Evolutionary conservation across 768 basidiomycete species (phyloP), one percentile per base, ranked within the genome.

Genomic region (Saitozyma sp.): DNA sequence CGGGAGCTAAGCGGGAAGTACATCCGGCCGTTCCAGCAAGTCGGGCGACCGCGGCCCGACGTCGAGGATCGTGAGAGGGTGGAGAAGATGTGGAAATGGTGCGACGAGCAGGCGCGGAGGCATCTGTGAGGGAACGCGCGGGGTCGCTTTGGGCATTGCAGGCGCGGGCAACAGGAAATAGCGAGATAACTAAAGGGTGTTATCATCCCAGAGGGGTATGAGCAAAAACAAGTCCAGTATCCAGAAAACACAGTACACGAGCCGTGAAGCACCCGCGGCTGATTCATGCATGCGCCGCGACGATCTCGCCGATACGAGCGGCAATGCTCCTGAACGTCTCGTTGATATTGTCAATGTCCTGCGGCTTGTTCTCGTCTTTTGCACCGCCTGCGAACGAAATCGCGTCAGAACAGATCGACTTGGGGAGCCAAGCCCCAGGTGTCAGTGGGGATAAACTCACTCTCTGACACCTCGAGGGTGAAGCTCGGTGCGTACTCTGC

Each of bases 401-500:
- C 29, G 29, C 29, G 29, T 29, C 29, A 29, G 29, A 29, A 29
- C 29, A 60, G 59, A 16, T 16, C 6, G 54, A 29, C 1, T 8
- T 8, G 49, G 16, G 41, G n/a, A 29, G 45, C 48, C 17, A 29
- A n/a, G n/a, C n/a, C n/a, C n/a, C n/a, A n/a, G 14, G 41, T 49
- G 49, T 51, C 20, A 40, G 50, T 50, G 9, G 14, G 13, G 19
- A 6, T 19, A 45, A 29, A 54, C 71, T 59, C 50, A 74, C 78
- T 65, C 41, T 62, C 14, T 0, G 86, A 84, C 0, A 93, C 85
- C 63, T 91, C 89, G 37, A 94, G 82, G 0, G 86, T 88, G 74
- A 93, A 94, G 0, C 88, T 89, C 0, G 91, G 92, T 9, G 82
- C 87, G 71, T 91, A 94, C 16, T 84, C 69, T 0, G 87, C 87